Evolutionary conservation across 352 stramenopile species (phyloP).

Genomic region (Globisporangium camurandrum): DNA sequence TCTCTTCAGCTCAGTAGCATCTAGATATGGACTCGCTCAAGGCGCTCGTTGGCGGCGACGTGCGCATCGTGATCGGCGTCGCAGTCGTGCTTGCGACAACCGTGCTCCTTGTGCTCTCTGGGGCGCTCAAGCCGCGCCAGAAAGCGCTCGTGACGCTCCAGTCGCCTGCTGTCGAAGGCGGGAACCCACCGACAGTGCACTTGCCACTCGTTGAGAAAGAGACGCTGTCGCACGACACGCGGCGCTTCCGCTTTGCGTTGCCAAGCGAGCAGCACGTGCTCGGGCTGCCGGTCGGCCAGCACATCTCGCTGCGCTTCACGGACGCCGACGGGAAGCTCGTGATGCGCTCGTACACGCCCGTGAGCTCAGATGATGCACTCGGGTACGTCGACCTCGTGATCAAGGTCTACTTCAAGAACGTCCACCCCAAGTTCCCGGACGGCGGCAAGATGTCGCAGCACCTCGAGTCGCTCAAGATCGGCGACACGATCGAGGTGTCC

Average conservation of each 20-base stretch:
- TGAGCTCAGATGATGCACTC: constrained; percentile 89
- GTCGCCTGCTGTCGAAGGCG: constrained; percentile 21
- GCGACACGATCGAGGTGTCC: constrained; percentile 92
- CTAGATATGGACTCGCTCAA: constrained; percentile 38
- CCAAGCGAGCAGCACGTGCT: constrained; percentile 78
- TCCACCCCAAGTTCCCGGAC: constrained; percentile 96
- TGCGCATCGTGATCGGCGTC: constrained; percentile 38
- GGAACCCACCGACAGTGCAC: constrained; percentile 36
- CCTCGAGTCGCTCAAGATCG: constrained; percentile 89
- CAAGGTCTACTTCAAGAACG: constrained; percentile 95
- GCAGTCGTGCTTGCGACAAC: constrained; percentile 44
- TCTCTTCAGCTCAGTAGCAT: background rate
- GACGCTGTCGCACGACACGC: constrained; percentile 88
- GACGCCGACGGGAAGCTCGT: constrained; percentile 82
- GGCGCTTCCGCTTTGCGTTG: constrained; percentile 92
- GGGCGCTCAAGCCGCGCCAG: constrained; percentile 29
- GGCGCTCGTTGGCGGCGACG: constrained; percentile 29
- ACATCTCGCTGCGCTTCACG: constrained; percentile 91
- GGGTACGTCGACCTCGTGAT: constrained; percentile 94
- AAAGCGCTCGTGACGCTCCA: constrained; percentile 45
- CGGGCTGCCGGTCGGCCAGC: constrained; percentile 90
- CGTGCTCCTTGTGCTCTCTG: constrained; percentile 28
- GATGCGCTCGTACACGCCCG: constrained; percentile 94
- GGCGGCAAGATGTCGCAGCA: constrained; percentile 91
- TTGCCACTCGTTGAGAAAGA: constrained; percentile 89